These are phyloP conservation scores for Trametes hirsuta DNA, from an alignment of 1,284 basidiomycete genomes.

Conservation along the genomic window DNA sequence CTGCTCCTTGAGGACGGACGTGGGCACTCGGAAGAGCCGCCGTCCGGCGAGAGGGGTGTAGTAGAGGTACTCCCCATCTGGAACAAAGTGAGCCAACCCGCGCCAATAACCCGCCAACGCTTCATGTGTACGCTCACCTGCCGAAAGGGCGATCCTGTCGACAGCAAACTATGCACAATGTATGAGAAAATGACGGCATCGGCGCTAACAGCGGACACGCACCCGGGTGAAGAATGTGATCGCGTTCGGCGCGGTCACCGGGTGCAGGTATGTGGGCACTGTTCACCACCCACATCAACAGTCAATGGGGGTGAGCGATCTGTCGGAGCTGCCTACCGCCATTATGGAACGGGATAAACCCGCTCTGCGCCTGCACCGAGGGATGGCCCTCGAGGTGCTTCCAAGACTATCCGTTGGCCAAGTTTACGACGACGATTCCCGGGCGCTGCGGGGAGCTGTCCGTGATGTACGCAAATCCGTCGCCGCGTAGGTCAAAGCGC, in stretches of 20 bases:
- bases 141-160: slow-evolving; percentile 22
- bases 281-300: not conserved
- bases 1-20: slow-evolving; percentile 28
- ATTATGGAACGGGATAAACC: slow-evolving; percentile 32
- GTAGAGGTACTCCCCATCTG: slow-evolving; percentile 33
- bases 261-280: slow-evolving; percentile 18
- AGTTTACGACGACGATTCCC: slow-evolving; percentile 34
- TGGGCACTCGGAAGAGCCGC: slow-evolving; percentile 34
- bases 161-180: slow-evolving; percentile 14
- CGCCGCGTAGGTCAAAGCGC: slow-evolving; percentile 34
- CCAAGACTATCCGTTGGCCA: slow-evolving; percentile 35
- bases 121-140: slow-evolving; percentile 3
- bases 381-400: slow-evolving; percentile 32
- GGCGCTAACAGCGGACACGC: not conserved
- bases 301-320: not conserved
- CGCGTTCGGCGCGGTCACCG: slow-evolving; percentile 16
- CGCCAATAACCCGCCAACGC: not conserved
- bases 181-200: not conserved
- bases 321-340: slow-evolving; percentile 16
- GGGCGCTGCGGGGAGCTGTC: slow-evolving; percentile 29
- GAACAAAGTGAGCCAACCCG: not conserved
- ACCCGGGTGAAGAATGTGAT: slow-evolving; percentile 19
- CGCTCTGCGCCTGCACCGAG: slow-evolving; percentile 21
- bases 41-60: slow-evolving; percentile 32
- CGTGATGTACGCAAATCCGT: slow-evolving; percentile 36